These are phyloP conservation scores for Solanum dulcamara DNA, from an alignment of 257 asterid species.

Conservation along the genomic window DNA sequence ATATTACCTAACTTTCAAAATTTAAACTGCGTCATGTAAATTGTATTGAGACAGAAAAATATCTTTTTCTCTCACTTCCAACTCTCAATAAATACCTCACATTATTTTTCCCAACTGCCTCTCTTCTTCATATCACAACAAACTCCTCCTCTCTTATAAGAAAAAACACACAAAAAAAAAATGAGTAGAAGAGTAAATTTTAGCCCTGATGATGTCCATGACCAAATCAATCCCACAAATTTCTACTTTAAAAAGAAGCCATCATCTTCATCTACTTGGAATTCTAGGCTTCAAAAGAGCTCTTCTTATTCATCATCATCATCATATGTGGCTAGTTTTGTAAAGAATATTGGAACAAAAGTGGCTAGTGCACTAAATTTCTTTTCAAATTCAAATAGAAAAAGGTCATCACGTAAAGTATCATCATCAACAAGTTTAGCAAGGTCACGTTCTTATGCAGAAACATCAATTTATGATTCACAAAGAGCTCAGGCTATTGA, in stretches of 20 bases:
- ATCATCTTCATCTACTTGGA: slow-evolving; percentile 11
- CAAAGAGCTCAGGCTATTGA: slow-evolving; percentile 86
- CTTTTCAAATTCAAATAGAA: slow-evolving; percentile 16
- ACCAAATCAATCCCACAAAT: slow-evolving; percentile 1
- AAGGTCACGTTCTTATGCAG: slow-evolving; percentile 73
- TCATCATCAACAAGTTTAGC: slow-evolving; percentile 51
- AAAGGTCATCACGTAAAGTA: slow-evolving; percentile 39
- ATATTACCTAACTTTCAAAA: neutral
- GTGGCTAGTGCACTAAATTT: slow-evolving; percentile 36
- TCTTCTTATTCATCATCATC: slow-evolving; percentile 1
- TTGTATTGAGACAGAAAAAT: neutral
- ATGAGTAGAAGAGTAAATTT: slow-evolving; percentile 38
- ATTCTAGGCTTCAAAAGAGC: slow-evolving; percentile 22
- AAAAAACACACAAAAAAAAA: neutral
- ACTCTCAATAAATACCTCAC: slow-evolving; percentile 28
- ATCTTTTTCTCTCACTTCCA: slow-evolving; percentile 1
- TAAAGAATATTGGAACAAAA: slow-evolving; percentile 41
- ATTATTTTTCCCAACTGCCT: slow-evolving; percentile 1
- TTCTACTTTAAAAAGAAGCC: slow-evolving; percentile 19
- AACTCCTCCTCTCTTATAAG: neutral
- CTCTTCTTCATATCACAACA: neutral
- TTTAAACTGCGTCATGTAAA: neutral
- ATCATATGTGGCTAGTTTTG: slow-evolving; percentile 25
- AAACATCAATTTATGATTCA: slow-evolving; percentile 39
- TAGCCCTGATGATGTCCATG: slow-evolving; percentile 17